phyloP scores from a whole-genome alignment of 2,329 filamentous ascomycete species.

The Neodidymelliopsis sp. region DNA sequence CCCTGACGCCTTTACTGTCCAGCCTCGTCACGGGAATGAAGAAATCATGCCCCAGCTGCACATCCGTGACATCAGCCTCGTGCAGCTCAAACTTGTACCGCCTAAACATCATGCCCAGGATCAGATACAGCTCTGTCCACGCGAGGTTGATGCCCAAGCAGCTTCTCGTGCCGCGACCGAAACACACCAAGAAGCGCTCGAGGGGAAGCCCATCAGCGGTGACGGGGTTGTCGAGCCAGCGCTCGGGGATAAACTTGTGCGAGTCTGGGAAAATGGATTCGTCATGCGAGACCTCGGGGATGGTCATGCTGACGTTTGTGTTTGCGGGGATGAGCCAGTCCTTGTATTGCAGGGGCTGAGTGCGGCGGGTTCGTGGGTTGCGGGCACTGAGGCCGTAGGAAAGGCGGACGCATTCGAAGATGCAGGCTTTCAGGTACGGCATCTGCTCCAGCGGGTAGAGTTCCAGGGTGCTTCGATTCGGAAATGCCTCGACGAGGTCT shows the following conservation, averaged over 20 bases:
- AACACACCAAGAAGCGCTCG: conserved; percentile 52
- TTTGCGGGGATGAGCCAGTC: conserved; percentile 42
- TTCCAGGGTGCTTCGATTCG: conserved; percentile 33
- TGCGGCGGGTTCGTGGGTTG: conserved; percentile 43
- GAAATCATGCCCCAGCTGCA: conserved; percentile 47
- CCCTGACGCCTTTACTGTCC: conserved; percentile 48
- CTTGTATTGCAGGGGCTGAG: conserved; percentile 29
- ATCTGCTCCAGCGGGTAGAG: conserved; percentile 35
- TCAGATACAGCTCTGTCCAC: conserved; percentile 45
- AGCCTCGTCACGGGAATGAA: conserved; percentile 47
- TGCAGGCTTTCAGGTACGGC: conserved; percentile 36
- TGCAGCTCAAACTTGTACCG: conserved; percentile 42
- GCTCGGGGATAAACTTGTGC: conserved; percentile 48
- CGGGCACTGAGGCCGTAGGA: conserved; percentile 51
- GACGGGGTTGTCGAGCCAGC: conserved; percentile 48
- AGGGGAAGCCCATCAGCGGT: conserved; percentile 42
- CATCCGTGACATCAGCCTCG: conserved; percentile 40
- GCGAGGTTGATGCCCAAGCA: conserved; percentile 55
- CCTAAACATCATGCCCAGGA: conserved; percentile 44
- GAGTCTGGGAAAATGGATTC: conserved; percentile 49
- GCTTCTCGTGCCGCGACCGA: conserved; percentile 51
- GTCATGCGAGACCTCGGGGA: conserved; percentile 46
- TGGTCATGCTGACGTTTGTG: conserved; percentile 50
- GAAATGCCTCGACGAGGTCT: conserved; percentile 41
- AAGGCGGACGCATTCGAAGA: conserved; percentile 47